Evolutionary conservation across 495 filamentous ascomycete species (phyloP), one percentile per base, ranked within the genome.

Genomic region (Chaetomium cochliodes): DNA sequence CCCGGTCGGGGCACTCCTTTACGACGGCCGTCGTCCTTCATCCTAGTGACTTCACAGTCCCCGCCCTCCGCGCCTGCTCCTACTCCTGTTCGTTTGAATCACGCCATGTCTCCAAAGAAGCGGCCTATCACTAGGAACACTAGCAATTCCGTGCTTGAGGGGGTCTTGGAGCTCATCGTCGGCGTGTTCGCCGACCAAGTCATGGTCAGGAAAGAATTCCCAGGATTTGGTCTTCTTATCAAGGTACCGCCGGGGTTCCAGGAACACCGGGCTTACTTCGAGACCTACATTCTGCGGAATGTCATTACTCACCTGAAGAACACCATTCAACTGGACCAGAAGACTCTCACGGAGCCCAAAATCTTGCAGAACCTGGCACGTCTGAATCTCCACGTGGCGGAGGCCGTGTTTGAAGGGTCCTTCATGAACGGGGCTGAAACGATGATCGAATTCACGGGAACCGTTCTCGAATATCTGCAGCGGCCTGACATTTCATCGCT

Each of bases 371-470:
- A 97, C 68, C 81, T 98, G 71, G 84, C 88, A 2, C 86, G 92
- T 22, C 89, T 96, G 61, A 84, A 87, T 28, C 79, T 85, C 0
- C 91, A 97, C 71, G 82, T 97, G 70, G 84, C 86, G 0, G 96
- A 98, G 76, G 90, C 91, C 33, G 86, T 97, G 18, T 97, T 92
- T 68, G 94, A 98, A 76, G 94, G 94, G 37, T 96, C 92, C 91
- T 97, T 97, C 70, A 83, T 96, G 50, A 86, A 92, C 64, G 94
- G 93, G 6, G 91, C 89, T 12, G 87, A 90, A 58, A 79, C 86
- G 3, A 85, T 90, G 58, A 77, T 97, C n/a, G 92, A 98, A 68
- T 96, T 96, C 66, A 83, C 88, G n/a, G 94, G 92, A 2, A 84
- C 84, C 8, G 73, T 97, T 23, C 74, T 98, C 18, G 93, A 98